phyloP scores from a whole-genome alignment of 345 rosid species.

The Clausena lansium region DNA sequence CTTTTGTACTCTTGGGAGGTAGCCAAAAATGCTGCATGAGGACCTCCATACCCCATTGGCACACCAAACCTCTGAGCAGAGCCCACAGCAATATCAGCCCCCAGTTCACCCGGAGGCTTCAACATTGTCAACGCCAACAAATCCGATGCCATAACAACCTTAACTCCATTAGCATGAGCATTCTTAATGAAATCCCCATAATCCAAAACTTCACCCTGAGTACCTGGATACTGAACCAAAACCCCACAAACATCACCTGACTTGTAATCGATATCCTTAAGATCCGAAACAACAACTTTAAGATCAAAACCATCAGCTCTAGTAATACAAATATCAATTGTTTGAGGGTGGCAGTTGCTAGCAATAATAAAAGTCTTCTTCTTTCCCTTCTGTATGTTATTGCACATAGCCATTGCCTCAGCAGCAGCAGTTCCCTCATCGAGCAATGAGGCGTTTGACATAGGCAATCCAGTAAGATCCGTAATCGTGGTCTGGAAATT shows the following conservation, averaged over 20 bases:
- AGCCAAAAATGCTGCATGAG: constrained; percentile 96
- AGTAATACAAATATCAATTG: constrained; percentile 90
- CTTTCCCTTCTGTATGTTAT: constrained; percentile 81
- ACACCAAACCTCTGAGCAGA: constrained; percentile 97
- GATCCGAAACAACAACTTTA: constrained; percentile 64
- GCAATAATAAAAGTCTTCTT: constrained; percentile 91
- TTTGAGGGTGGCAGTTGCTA: constrained; percentile 86
- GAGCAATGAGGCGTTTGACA: constrained; percentile 91
- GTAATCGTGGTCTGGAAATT: constrained; percentile 87
- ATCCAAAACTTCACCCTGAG: constrained; percentile 90
- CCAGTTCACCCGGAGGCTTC: constrained; percentile 97
- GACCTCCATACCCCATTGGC: constrained; percentile 99
- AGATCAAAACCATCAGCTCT: constrained; percentile 88
- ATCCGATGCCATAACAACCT: constrained; percentile 97
- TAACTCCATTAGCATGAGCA: constrained; percentile 89
- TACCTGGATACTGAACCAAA: constrained; percentile 94
- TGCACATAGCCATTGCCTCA: constrained; percentile 99
- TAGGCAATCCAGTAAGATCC: constrained; percentile 89
- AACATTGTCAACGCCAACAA: constrained; percentile 85
- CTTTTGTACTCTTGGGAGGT: constrained; percentile 98
- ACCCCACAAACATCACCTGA: constrained; percentile 95
- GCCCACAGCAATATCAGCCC: constrained; percentile 94
- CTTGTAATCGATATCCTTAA: constrained; percentile 75
- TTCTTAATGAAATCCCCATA: constrained; percentile 81
- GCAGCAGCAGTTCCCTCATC: constrained; percentile 99